Evolutionary conservation across 441 rosid species (phyloP).

Genomic region (Pelargonium fulgidum): DNA sequence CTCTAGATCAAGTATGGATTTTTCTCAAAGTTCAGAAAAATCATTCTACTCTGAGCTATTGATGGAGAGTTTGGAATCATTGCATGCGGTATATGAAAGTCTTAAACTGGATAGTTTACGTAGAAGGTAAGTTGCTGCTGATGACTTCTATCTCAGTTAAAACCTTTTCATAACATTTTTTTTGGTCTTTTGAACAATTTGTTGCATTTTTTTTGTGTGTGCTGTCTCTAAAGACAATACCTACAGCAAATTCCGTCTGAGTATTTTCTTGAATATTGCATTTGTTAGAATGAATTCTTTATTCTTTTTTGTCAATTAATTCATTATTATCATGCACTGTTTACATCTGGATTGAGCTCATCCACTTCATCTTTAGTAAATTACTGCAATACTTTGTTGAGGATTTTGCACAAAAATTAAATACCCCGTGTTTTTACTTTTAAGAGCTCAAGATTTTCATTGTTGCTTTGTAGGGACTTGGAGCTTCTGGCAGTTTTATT

Average conservation of each 20-base stretch:
- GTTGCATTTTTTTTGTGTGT: not conserved
- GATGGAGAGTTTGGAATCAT: slow-evolving; percentile 58
- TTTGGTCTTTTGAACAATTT: slow-evolving; percentile 9
- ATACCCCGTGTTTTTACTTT: slow-evolving; percentile 13
- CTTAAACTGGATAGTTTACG: slow-evolving; percentile 90
- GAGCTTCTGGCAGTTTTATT: slow-evolving; percentile 66
- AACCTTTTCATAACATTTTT: not conserved
- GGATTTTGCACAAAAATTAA: slow-evolving; percentile 4
- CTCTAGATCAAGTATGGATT: slow-evolving; percentile 30
- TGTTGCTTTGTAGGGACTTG: slow-evolving; percentile 61
- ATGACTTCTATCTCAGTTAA: not conserved
- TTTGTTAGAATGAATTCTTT: not conserved
- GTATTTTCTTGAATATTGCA: slow-evolving; percentile 13
- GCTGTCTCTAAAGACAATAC: not conserved
- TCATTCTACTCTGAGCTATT: slow-evolving; percentile 50
- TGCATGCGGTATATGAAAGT: slow-evolving; percentile 93
- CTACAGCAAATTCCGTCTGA: not conserved
- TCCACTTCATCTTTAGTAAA: slow-evolving; percentile 8
- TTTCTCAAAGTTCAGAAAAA: slow-evolving; percentile 32
- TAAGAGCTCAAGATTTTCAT: slow-evolving; percentile 17
- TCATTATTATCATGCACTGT: not conserved
- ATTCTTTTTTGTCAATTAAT: not conserved
- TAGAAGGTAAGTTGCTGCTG: slow-evolving; percentile 49
- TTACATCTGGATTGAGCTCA: not conserved
- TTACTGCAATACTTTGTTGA: slow-evolving; percentile 5